A percentile compares a stretch with the other conserved stretches of the same genome.
These are phyloP conservation scores for Saitozyma podzolica DNA, from an alignment of 768 basidiomycete species.

Conservation along the genomic window DNA sequence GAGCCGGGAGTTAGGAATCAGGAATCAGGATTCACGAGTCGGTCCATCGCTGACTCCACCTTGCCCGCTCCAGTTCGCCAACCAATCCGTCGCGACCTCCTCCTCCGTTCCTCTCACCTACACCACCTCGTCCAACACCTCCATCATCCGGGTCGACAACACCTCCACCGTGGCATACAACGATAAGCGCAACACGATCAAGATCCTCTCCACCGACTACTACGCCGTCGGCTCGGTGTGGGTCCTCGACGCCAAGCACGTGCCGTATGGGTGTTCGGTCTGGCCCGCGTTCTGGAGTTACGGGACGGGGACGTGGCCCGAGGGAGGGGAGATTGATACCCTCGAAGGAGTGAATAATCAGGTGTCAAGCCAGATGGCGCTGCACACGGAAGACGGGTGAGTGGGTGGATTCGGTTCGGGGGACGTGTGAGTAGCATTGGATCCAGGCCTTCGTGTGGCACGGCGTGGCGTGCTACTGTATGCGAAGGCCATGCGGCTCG, in stretches of 20 bases:
- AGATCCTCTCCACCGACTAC: conserved; percentile 42
- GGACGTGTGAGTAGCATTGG: no score
- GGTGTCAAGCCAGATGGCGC: conserved; percentile 66
- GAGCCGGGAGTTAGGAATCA: no score
- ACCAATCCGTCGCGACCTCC: no score
- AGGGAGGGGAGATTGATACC: not conserved
- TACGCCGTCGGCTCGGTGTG: conserved; percentile 49
- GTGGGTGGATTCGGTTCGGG: conserved; percentile 27
- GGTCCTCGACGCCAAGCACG: conserved; percentile 48
- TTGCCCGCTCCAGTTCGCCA: no score
- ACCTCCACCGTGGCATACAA: conserved; percentile 44
- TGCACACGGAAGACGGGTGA: conserved; percentile 63
- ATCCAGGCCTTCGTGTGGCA: no score
- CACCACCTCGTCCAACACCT: not conserved
- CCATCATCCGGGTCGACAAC: conserved; percentile 37
- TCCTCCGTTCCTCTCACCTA: no score
- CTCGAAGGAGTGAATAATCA: conserved; percentile 75
- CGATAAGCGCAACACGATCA: conserved; percentile 50
- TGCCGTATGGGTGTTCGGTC: conserved; percentile 64
- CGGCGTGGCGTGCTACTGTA: not conserved
- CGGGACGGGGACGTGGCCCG: conserved; percentile 21
- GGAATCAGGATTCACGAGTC: no score
- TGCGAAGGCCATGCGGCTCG: no score
- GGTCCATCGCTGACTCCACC: no score
- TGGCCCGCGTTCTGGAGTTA: conserved; percentile 45